A percentile compares a stretch with the other conserved stretches of the same genome.
These are phyloP conservation scores for Monosporascus sp. DNA, from an alignment of 2,329 filamentous ascomycete genomes.

Conservation along the genomic window DNA sequence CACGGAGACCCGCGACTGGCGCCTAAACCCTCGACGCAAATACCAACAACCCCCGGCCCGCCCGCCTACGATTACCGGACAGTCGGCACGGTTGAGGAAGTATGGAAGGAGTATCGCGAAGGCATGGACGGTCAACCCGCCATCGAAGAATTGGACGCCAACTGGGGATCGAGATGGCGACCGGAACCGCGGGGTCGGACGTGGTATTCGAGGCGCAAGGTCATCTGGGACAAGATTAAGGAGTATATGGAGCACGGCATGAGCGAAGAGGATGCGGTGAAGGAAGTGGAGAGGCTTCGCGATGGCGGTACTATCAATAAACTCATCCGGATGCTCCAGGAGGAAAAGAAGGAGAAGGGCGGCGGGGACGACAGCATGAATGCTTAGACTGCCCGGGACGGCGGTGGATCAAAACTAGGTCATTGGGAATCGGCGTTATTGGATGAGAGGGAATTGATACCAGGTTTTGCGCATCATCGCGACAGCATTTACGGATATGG, in stretches of 20 bases:
- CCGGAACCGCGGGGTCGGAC: conserved; percentile 30
- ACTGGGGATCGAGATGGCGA: conserved; percentile 33
- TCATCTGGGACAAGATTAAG: conserved; percentile 35
- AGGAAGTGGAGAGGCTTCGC: conserved; percentile 31
- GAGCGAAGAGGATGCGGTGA: conserved; percentile 29
- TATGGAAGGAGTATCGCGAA: conserved; percentile 32
- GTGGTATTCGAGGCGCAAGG: conserved; percentile 34
- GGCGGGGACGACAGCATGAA: conserved; percentile 21
- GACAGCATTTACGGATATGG: background rate
- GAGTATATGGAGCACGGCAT: conserved; percentile 31
- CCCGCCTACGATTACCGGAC: conserved; percentile 30
- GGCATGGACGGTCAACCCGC: conserved; percentile 31
- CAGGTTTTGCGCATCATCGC: background rate
- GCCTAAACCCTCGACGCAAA: conserved; percentile 19
- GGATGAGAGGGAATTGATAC: background rate
- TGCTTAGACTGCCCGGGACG: conserved; percentile 14
- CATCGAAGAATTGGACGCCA: conserved; percentile 29
- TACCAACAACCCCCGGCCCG: conserved; percentile 23
- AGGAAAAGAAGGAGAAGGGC: conserved; percentile 30
- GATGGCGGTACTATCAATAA: conserved; percentile 32
- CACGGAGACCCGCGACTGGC: conserved; percentile 17
- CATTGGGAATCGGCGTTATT: background rate
- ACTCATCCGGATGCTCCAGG: conserved; percentile 30
- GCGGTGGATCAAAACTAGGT: conserved; percentile 6
- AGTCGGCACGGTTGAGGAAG: conserved; percentile 30